Evolutionary conservation across 2,329 filamentous ascomycete genomes (phyloP).

Genomic region (Trichocomaceae sp.): DNA sequence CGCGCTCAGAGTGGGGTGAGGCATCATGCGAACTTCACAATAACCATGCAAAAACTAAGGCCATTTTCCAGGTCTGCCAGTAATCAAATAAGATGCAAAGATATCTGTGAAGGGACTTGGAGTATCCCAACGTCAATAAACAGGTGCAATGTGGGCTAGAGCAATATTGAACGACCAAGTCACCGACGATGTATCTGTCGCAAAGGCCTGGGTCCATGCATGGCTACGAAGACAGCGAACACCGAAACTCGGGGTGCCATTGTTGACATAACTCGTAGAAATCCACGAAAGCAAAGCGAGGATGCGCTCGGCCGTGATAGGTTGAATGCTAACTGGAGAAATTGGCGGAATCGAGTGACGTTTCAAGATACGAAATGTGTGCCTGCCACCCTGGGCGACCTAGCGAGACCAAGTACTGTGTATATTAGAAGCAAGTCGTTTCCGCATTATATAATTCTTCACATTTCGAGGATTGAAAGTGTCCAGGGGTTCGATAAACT

Average conservation of each 20-base stretch:
- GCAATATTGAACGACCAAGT: not conserved
- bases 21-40: not conserved
- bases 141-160: not conserved
- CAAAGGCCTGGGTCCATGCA: not conserved
- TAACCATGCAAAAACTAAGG: not conserved
- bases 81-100: not conserved
- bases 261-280: not conserved
- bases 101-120: not conserved
- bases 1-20: not conserved
- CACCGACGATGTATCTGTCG: not conserved
- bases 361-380: not conserved
- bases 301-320: not conserved
- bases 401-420: not conserved
- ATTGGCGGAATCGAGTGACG: not conserved
- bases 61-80: not conserved
- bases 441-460: not conserved
- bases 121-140: not conserved
- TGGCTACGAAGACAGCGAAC: not conserved
- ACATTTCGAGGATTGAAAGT: not conserved
- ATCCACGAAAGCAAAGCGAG: not conserved
- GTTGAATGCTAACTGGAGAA: not conserved
- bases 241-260: not conserved
- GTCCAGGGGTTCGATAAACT: not conserved
- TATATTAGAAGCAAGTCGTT: not conserved
- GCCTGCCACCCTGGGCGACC: not conserved